A percentile compares a stretch with the other conserved stretches of the same genome.
Evolutionary conservation across 2,329 filamentous ascomycete genomes (phyloP).

Genomic region (Escovopsis sp.): DNA sequence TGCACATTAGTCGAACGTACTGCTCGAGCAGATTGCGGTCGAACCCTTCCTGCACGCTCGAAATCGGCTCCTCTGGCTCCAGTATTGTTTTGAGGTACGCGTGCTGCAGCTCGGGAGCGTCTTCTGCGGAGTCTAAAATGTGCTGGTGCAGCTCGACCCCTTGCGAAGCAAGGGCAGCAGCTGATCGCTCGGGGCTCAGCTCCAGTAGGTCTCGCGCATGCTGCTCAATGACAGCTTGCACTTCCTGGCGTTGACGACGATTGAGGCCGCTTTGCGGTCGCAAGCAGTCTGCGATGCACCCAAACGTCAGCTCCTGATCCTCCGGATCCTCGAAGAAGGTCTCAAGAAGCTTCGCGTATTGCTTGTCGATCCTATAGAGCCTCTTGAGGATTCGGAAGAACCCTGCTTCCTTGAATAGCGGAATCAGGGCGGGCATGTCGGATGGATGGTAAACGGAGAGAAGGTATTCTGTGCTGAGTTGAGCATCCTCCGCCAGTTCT

Average conservation of each 20-base stretch:
- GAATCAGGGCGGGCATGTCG: constrained; percentile 60
- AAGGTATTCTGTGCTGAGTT: constrained; percentile 92
- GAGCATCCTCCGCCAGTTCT: constrained; percentile 80
- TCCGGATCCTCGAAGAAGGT: constrained; percentile 76
- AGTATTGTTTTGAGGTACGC: constrained; percentile 64
- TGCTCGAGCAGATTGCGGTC: constrained; percentile 57
- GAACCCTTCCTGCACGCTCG: constrained; percentile 17
- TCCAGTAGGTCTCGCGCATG: constrained; percentile 52
- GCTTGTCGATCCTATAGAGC: constrained; percentile 64
- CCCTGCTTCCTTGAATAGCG: constrained; percentile 60
- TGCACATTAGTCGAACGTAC: constrained; percentile 86
- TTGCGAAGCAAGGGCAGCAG: constrained; percentile 46
- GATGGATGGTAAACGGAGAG: constrained; percentile 87
- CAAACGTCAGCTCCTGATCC: constrained; percentile 61
- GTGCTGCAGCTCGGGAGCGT: constrained; percentile 52
- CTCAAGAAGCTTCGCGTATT: constrained; percentile 63
- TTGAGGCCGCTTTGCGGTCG: constrained; percentile 46
- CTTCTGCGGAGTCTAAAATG: constrained; percentile 46
- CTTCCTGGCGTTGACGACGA: constrained; percentile 56
- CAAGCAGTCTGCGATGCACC: constrained; percentile 63
- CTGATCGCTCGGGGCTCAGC: constrained; percentile 51
- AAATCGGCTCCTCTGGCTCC: constrained; percentile 37
- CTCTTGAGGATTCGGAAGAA: constrained; percentile 90
- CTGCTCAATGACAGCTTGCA: constrained; percentile 50
- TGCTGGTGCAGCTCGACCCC: constrained; percentile 51